Evolutionary conservation across 78 protist species (phyloP).

Genomic region (Planoprotostelium fungivorum): DNA sequence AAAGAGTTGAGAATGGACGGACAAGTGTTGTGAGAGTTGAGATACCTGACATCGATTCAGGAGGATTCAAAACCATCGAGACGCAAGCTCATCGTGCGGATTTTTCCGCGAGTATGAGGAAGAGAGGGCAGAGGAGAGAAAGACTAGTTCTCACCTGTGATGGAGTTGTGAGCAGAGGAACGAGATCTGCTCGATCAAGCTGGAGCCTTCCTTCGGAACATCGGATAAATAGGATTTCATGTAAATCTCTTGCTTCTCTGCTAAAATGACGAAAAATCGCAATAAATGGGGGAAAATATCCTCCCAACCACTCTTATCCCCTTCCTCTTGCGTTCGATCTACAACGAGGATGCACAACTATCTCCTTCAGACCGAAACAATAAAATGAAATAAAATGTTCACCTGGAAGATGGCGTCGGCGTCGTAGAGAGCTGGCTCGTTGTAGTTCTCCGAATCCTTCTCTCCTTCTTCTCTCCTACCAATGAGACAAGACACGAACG

Average conservation of each 20-base stretch:
- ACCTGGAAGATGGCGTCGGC: background rate
- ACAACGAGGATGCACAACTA: background rate
- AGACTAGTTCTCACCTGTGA: background rate
- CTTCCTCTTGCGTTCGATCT: background rate
- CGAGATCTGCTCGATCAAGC: background rate
- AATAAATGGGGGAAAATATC: background rate
- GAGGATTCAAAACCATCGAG: no score
- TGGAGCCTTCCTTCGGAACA: background rate
- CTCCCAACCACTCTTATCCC: background rate
- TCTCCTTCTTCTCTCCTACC: background rate
- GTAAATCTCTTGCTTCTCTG: background rate
- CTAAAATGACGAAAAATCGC: background rate
- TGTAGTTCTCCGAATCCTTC: no score
- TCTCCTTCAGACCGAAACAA: background rate
- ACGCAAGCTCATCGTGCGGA: no score
- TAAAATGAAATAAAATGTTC: no score
- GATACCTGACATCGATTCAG: background rate
- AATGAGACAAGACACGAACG: background rate
- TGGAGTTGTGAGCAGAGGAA: background rate
- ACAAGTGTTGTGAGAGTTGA: background rate
- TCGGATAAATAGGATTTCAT: background rate
- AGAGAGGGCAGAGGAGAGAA: no score
- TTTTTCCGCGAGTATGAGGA: no score
- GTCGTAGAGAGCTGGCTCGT: background rate
- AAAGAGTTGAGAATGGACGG: background rate